Percentiles rank a stretch among this genome's conserved stretches.
Conservation (phyloP, 2,329 filamentous ascomycete species). For the Venturiaceae sp. region DNA sequence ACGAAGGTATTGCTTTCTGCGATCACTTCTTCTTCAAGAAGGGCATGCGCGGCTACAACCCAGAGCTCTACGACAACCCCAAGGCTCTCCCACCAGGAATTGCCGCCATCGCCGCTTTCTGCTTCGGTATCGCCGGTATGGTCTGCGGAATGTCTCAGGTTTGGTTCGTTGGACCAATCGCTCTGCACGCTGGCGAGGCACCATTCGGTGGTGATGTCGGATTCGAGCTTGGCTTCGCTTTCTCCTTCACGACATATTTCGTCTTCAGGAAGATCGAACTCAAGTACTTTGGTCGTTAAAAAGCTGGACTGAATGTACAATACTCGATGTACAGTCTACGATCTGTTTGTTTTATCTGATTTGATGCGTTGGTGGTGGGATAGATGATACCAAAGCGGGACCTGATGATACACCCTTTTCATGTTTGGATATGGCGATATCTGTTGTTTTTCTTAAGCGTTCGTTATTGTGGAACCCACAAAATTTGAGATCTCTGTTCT, state of each 20-base stretch:
- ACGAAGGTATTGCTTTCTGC: conserved; percentile 53
- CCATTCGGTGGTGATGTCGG: conserved; percentile 49
- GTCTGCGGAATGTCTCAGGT: conserved; percentile 60
- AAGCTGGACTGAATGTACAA: neutral
- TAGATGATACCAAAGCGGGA: neutral
- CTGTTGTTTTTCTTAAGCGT: too few relatives aligned
- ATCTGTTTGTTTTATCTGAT: neutral
- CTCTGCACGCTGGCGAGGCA: conserved; percentile 43
- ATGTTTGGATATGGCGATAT: too few relatives aligned
- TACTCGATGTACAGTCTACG: neutral
- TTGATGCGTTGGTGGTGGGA: neutral
- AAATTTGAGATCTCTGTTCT: too few relatives aligned
- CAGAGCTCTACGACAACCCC: conserved; percentile 48
- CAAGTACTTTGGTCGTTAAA: conserved; percentile 31
- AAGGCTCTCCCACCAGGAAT: conserved; percentile 51
- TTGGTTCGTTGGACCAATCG: conserved; percentile 59
- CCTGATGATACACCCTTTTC: neutral
- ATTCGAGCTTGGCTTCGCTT: conserved; percentile 57
- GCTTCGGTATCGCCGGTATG: conserved; percentile 54
- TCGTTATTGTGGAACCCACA: too few relatives aligned
- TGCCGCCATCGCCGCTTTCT: conserved; percentile 54
- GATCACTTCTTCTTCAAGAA: conserved; percentile 62
- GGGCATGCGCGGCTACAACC: conserved; percentile 50
- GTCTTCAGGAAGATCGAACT: conserved; percentile 41
- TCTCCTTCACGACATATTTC: conserved; percentile 44